Conservation (phyloP, 2,329 filamentous ascomycete genomes). For the Beauveria asiatica region DNA sequence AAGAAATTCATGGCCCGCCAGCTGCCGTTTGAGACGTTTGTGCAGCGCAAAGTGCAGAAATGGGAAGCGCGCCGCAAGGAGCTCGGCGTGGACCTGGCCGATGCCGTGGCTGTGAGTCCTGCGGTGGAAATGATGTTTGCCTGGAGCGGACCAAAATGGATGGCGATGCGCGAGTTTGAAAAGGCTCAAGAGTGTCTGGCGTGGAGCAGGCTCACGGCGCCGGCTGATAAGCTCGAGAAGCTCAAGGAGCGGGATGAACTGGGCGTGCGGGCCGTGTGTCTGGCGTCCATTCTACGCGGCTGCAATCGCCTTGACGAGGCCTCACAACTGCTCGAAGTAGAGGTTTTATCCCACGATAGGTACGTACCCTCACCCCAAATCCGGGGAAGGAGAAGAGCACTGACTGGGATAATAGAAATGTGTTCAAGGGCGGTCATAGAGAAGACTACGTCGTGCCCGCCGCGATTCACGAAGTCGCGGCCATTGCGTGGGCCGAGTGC, state of each 20-base stretch:
- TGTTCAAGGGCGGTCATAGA: conserved; percentile 50
- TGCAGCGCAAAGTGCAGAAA: conserved; percentile 74
- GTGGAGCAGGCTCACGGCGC: conserved; percentile 52
- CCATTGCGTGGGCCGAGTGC: conserved; percentile 67
- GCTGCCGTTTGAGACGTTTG: conserved; percentile 82
- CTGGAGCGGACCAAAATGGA: conserved; percentile 83
- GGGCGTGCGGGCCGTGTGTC: conserved; percentile 58
- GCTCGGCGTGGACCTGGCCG: conserved; percentile 59
- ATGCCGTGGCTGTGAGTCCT: conserved; percentile 74
- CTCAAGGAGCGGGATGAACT: conserved; percentile 49
- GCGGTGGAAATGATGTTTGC: conserved; percentile 88
- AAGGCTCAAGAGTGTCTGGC: conserved; percentile 53
- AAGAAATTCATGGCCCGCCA: conserved; percentile 86
- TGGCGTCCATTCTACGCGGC: conserved; percentile 57
- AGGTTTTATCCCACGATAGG: conserved; percentile 59
- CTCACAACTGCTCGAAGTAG: conserved; percentile 50
- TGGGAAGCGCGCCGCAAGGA: conserved; percentile 73
- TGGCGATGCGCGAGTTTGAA: conserved; percentile 58
- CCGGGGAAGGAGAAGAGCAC: no score
- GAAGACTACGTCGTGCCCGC: conserved; percentile 67
- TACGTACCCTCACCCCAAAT: conserved; percentile 21
- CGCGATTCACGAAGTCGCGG: conserved; percentile 80
- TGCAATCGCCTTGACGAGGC: conserved; percentile 57
- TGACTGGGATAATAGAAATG: conserved; percentile 26
- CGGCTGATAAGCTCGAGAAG: conserved; percentile 28